Percentiles rank a stretch among this genome's conserved stretches.
Evolutionary conservation across 108 stramenopile species (phyloP).

Genomic region (Nannochloropsis granulata): DNA sequence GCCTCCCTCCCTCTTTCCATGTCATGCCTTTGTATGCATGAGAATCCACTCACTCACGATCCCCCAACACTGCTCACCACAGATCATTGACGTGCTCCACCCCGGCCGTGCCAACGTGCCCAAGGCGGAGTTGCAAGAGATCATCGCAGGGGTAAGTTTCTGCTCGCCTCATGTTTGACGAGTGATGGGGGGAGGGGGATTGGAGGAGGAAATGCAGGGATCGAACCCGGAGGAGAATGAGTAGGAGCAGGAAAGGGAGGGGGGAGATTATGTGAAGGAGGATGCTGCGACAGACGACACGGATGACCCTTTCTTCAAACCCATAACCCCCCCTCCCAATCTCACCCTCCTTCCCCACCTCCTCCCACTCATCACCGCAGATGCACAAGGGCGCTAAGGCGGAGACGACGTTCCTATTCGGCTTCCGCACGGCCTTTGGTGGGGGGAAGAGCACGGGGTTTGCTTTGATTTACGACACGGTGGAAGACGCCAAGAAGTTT

Average conservation of each 20-base stretch:
- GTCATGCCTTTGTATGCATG: neutral
- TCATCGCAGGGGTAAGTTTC: constrained; percentile 49
- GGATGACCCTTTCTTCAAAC: neutral
- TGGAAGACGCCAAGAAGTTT: constrained; percentile 82
- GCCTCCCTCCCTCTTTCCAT: neutral
- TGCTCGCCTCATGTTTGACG: too few species aligned
- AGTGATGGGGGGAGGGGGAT: too few species aligned
- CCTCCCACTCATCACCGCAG: neutral
- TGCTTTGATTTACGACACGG: constrained; percentile 89
- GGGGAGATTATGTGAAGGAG: constrained; percentile 3
- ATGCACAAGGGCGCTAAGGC: constrained; percentile 83
- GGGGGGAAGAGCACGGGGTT: constrained; percentile 95
- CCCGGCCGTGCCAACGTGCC: constrained; percentile 87
- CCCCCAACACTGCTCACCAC: constrained; percentile 28
- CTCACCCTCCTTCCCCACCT: neutral
- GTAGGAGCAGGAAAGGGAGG: neutral
- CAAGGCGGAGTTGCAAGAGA: constrained; percentile 75
- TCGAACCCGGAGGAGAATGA: neutral
- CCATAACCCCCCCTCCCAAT: neutral
- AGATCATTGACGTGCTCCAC: constrained; percentile 94
- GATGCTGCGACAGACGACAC: constrained; percentile 6
- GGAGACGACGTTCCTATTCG: constrained; percentile 68
- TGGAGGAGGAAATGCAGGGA: constrained; percentile 7
- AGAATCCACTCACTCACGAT: neutral
- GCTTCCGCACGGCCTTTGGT: constrained; percentile 91